Evolutionary conservation across 208 protist genomes (phyloP), one percentile per base, ranked within the genome.

Genomic region (Crithidia brevicula): DNA sequence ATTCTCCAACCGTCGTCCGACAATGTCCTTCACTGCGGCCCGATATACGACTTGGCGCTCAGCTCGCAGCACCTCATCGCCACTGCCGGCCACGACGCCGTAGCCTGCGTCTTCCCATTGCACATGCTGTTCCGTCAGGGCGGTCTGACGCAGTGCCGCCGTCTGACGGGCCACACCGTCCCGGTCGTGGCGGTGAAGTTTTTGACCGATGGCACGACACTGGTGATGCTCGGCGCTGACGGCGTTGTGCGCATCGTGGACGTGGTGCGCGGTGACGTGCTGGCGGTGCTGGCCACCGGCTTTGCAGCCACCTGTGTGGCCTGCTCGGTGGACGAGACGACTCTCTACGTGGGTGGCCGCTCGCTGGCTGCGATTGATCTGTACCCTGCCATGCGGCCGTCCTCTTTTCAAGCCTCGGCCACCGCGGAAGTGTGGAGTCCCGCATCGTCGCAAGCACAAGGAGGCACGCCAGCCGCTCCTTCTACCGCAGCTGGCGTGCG

Each of bases 11-110:
- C 67, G n/a, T 15, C 77, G 30, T 74, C 69, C 49, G 63, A 83
- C 36, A 22, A 73, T 4, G 56, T 72, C 16, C 65, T 94, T 49
- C 89, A 94, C 74, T 59, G 74, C 47, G 89, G 89, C 15, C 59
- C 83, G 3, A 77, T 95, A 27, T 77, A 91, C 56, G 74, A 68
- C 63, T 23, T 95, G 15, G 60, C 66, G n/a, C 23, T 78, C n/a
- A 83, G 79, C 43, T 40, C 78, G 13, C 56, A 82, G 2, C 59
- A 82, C 43, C 73, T 88, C 30, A 49, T 92, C 11, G 87, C 83
- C 58, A 89, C 86, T 22, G 82, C 76, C 13, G 89, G 89, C 15
- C 82, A 88, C 67, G 89, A 95, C 49, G 89, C 79, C 7, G 58
- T 75, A 11, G 76, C 74, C 66, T 84, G 80, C 49, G 76, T 92